Percentiles rank a stretch among this genome's conserved stretches.
These are phyloP conservation scores for Candida tibetensis DNA, from an alignment of 805 yeast species.

Conservation along the genomic window DNA sequence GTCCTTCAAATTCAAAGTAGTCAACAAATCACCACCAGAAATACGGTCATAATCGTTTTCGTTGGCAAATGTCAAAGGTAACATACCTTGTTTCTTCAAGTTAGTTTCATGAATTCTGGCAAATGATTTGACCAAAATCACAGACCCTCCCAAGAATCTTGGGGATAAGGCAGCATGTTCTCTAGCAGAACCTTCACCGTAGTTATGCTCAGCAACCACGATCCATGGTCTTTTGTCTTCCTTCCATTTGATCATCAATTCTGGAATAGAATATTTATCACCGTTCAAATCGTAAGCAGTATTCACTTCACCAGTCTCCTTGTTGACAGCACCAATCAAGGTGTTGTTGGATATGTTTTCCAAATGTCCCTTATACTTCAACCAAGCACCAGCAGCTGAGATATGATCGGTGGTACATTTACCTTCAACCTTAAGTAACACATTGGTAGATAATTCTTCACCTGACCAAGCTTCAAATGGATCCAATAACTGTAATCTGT, in stretches of 20 bases:
- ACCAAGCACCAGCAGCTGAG: conserved; percentile 98
- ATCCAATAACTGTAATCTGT: conserved; percentile 84
- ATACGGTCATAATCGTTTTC: conserved; percentile 85
- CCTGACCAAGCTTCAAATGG: conserved; percentile 90
- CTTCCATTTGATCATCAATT: conserved; percentile 94
- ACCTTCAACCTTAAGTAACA: conserved; percentile 89
- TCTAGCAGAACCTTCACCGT: conserved; percentile 99
- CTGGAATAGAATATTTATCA: conserved; percentile 79
- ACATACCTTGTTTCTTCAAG: conserved; percentile 96
- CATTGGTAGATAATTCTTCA: conserved; percentile 71
- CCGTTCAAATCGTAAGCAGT: conserved; percentile 86
- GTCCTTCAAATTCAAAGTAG: conserved; percentile 70
- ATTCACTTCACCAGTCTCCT: conserved; percentile 96
- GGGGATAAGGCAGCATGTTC: conserved; percentile 98
- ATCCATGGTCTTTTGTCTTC: conserved; percentile 81
- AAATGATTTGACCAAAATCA: conserved; percentile 88
- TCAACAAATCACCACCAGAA: conserved; percentile 71
- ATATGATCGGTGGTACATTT: conserved; percentile 98
- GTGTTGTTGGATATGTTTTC: conserved; percentile 95
- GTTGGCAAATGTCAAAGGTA: conserved; percentile 89
- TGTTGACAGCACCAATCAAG: conserved; percentile 93
- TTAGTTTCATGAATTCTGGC: conserved; percentile 99
- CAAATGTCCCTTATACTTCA: conserved; percentile 96
- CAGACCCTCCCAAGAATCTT: conserved; percentile 86
- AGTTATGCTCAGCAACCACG: conserved; percentile 97